Percentiles rank a stretch among this genome's conserved stretches.
Evolutionary conservation across 108 stramenopile species (phyloP).

Genomic region (Tribonema minus): DNA sequence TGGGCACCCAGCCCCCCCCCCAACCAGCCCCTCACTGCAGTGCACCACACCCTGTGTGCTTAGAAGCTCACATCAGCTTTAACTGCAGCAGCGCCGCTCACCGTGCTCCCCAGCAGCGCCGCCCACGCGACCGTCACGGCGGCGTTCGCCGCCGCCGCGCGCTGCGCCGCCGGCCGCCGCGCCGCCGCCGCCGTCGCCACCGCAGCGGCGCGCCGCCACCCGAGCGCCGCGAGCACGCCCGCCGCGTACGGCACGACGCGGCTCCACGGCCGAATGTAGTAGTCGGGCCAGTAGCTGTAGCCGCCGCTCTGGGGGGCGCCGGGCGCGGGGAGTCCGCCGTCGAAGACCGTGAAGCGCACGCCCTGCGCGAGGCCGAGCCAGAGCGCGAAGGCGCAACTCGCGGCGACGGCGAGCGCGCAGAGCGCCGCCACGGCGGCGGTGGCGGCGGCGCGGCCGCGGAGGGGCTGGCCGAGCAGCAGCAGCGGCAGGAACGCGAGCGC

Average conservation of each 20-base stretch:
- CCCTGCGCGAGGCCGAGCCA: not conserved
- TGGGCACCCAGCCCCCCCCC: no score
- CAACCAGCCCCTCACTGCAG: no score
- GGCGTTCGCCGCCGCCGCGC: not conserved
- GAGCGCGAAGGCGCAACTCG: not conserved
- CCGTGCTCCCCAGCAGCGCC: not conserved
- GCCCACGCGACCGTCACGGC: not conserved
- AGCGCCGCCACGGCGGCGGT: not conserved
- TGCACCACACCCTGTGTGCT: no score
- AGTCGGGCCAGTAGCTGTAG: no score
- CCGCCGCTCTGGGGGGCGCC: no score
- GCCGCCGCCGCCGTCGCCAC: not conserved
- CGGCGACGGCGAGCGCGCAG: not conserved
- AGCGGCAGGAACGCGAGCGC: constrained; percentile 12
- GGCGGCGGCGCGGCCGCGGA: not conserved
- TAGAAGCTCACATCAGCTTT: no score
- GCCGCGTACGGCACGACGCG: not conserved
- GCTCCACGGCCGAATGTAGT: not conserved
- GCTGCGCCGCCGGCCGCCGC: not conserved
- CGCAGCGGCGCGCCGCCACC: not conserved
- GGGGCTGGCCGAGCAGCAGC: not conserved
- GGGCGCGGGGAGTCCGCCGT: not conserved
- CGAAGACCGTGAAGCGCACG: not conserved
- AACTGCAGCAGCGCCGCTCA: no score
- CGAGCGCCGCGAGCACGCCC: not conserved